These are phyloP conservation scores for Croton setiger DNA, from an alignment of 441 rosid genomes.

Conservation along the genomic window DNA sequence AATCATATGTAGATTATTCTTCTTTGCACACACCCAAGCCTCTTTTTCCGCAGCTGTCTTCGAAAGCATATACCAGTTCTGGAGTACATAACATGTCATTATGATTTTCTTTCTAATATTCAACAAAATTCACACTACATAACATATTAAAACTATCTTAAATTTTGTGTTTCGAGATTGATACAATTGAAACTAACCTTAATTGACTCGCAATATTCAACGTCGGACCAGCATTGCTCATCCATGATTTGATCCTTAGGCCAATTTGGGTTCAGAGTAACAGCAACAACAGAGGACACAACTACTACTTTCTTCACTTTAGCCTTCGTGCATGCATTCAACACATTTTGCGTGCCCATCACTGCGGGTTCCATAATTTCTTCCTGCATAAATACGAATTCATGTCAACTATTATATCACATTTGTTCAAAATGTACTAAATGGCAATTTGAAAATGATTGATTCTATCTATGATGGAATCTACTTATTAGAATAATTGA, in stretches of 20 bases:
- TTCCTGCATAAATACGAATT: too few species aligned
- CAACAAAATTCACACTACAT: too few species aligned
- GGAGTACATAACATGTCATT: slow-evolving; percentile 39
- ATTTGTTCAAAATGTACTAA: too few species aligned
- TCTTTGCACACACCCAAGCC: slow-evolving; percentile 54
- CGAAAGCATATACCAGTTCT: slow-evolving; percentile 77
- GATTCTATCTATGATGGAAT: too few species aligned
- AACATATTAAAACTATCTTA: too few species aligned
- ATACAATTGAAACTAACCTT: slow-evolving; percentile 31
- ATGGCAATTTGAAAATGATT: too few species aligned
- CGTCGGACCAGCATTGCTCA: slow-evolving; percentile 73
- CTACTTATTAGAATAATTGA: too few species aligned
- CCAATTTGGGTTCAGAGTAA: slow-evolving; percentile 61
- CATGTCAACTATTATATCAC: too few species aligned
- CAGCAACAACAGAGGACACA: slow-evolving; percentile 67
- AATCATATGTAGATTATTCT: slow-evolving; percentile 54
- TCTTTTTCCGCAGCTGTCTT: slow-evolving; percentile 69
- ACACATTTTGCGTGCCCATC: slow-evolving; percentile 59
- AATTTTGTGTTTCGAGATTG: neutral
- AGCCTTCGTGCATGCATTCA: slow-evolving; percentile 59
- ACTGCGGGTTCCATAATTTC: slow-evolving; percentile 81
- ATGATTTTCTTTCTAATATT: too few species aligned
- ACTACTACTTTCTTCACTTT: slow-evolving; percentile 62
- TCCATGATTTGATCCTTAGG: slow-evolving; percentile 53
- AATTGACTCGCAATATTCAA: slow-evolving; percentile 59